phyloP scores from a whole-genome alignment of 805 yeast species.

The Starmerella powellii region DNA sequence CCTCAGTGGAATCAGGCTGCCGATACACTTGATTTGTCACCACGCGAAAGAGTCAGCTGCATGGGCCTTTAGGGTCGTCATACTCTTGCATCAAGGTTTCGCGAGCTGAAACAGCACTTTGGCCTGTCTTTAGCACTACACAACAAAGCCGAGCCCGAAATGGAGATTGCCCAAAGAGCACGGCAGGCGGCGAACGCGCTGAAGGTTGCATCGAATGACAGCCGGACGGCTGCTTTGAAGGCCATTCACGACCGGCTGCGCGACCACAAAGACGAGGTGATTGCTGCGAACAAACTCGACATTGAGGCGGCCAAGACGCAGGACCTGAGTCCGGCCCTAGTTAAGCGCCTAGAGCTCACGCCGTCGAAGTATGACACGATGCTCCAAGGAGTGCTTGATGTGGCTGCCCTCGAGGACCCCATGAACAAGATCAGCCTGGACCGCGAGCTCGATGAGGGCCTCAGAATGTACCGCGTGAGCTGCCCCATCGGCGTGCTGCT shows the following conservation, averaged over 20 bases:
- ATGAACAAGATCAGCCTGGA: slow-evolving; percentile 81
- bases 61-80: no score
- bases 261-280: slow-evolving; percentile 46
- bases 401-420: slow-evolving; percentile 80
- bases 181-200: slow-evolving; percentile 71
- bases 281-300: slow-evolving; percentile 65
- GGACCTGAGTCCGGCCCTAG: slow-evolving; percentile 53
- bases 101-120: no score
- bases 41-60: no score
- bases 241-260: slow-evolving; percentile 60
- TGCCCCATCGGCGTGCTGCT: slow-evolving; percentile 91
- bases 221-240: slow-evolving; percentile 60
- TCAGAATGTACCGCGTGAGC: slow-evolving; percentile 67
- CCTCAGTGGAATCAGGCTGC: no score
- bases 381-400: slow-evolving; percentile 91
- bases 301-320: slow-evolving; percentile 54
- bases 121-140: no score
- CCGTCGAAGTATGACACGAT: slow-evolving; percentile 82
- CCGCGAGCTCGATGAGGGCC: slow-evolving; percentile 77
- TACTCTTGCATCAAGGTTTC: no score
- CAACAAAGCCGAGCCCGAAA: slow-evolving; percentile 1
- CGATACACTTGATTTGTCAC: no score
- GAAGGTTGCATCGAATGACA: slow-evolving; percentile 61
- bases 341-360: slow-evolving; percentile 74
- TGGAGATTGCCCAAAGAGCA: slow-evolving; percentile 63